Evolutionary conservation across 2,329 filamentous ascomycete species (phyloP).

Genomic region (Colletotrichum sp.): DNA sequence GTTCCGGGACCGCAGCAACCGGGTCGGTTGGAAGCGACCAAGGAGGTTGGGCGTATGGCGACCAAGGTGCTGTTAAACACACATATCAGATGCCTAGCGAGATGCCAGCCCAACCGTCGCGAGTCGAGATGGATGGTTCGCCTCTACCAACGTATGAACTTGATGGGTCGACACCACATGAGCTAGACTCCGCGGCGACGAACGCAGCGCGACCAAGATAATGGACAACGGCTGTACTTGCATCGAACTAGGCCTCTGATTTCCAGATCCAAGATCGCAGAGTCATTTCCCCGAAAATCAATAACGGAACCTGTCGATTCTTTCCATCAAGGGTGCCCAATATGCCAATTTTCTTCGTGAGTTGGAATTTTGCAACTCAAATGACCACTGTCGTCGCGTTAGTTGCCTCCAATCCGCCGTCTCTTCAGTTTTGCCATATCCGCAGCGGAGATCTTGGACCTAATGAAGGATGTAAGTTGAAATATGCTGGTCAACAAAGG

Average conservation of each 20-base stretch:
- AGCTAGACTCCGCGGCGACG: not conserved
- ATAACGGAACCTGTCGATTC: not conserved
- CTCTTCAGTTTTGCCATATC: rapidly evolving
- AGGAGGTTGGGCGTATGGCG: not conserved
- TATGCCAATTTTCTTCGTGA: not conserved
- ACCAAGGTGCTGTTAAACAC: not conserved
- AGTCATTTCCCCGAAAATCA: not conserved
- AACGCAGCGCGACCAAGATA: not conserved
- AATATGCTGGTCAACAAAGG: not conserved
- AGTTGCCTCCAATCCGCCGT: not conserved
- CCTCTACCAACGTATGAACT: not conserved
- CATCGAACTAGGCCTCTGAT: not conserved
- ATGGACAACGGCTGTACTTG: rapidly evolving
- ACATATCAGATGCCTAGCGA: not conserved
- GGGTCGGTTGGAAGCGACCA: not conserved
- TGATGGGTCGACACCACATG: not conserved
- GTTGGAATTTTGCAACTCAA: not conserved
- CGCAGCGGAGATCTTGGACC: too few relatives aligned
- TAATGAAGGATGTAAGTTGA: too few relatives aligned
- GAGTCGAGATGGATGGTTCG: not conserved
- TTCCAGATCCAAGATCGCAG: not conserved
- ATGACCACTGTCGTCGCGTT: not conserved
- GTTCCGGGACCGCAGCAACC: rapidly evolving
- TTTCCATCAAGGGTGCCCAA: not conserved
- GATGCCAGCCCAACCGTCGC: not conserved